Percentiles rank a stretch among this genome's conserved stretches.
Conservation (phyloP, 179 eudicot genomes). For the Carnegiea gigantea region DNA sequence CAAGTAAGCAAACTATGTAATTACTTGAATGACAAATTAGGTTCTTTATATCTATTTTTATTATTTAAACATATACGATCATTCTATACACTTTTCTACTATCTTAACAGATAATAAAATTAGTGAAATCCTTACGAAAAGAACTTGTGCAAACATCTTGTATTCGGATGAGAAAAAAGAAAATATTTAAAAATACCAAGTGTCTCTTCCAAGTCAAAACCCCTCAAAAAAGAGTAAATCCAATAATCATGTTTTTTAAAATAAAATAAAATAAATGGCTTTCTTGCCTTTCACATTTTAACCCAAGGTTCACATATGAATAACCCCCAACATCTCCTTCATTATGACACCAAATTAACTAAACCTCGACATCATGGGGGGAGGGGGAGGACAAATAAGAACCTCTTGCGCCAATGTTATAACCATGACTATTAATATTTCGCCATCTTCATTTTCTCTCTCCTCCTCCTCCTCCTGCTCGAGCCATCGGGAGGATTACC, state of each 20-base stretch:
- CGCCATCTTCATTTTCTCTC: background rate
- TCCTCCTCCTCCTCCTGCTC: constrained; percentile 8
- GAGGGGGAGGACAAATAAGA: background rate
- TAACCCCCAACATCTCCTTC: background rate
- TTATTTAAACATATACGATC: no score
- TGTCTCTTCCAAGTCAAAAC: background rate
- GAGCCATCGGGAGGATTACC: constrained; percentile 28
- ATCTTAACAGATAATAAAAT: no score
- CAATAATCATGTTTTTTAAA: background rate
- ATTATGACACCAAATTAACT: background rate
- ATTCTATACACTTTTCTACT: no score
- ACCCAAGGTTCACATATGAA: background rate
- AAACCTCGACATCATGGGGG: background rate
- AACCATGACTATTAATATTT: background rate
- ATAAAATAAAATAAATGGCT: background rate
- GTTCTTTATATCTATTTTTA: no score
- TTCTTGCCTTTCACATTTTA: background rate
- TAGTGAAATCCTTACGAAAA: no score
- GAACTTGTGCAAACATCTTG: no score
- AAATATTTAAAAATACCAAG: background rate
- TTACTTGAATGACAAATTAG: no score
- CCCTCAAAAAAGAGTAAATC: background rate
- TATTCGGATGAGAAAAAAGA: no score
- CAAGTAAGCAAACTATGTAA: no score
- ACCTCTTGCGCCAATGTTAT: no score